These are phyloP conservation scores for Dactylellina cionopaga DNA, from an alignment of 2,329 filamentous ascomycete genomes.

Conservation along the genomic window DNA sequence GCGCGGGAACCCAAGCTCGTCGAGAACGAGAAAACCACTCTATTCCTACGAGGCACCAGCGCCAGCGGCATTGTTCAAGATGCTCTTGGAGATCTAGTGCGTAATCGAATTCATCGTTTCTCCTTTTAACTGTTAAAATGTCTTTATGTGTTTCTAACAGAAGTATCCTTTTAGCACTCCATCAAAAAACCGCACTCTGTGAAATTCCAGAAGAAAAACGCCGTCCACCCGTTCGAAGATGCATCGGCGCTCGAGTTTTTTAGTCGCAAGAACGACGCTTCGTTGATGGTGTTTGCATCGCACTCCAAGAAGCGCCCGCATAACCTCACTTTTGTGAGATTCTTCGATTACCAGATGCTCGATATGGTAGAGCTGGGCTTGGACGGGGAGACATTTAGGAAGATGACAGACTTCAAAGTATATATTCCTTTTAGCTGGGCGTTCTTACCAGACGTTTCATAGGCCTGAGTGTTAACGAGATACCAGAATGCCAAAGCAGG, in stretches of 20 bases:
- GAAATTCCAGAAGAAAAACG: slow-evolving; percentile 97
- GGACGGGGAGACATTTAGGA: slow-evolving; percentile 76
- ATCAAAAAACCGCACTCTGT: slow-evolving; percentile 85
- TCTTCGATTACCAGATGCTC: slow-evolving; percentile 85
- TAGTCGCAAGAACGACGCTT: slow-evolving; percentile 93
- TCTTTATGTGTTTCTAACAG: background rate
- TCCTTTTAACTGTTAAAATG: background rate
- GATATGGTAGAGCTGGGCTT: slow-evolving; percentile 95
- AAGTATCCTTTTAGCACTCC: slow-evolving; percentile 71
- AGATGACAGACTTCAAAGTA: slow-evolving; percentile 77
- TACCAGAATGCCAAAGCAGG: slow-evolving; percentile 72
- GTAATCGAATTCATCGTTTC: background rate
- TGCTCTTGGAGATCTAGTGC: slow-evolving; percentile 78
- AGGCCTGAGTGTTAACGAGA: slow-evolving; percentile 54
- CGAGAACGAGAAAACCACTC: slow-evolving; percentile 89
- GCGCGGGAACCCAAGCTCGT: slow-evolving; percentile 87
- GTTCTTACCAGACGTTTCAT: no score
- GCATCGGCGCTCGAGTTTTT: slow-evolving; percentile 90
- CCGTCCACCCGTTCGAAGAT: slow-evolving; percentile 93
- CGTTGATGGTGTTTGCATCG: slow-evolving; percentile 82
- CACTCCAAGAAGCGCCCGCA: slow-evolving; percentile 96
- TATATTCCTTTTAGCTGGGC: slow-evolving; percentile 52
- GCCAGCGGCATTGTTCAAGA: slow-evolving; percentile 85
- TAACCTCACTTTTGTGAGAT: slow-evolving; percentile 81
- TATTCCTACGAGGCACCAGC: slow-evolving; percentile 87